Percentiles rank a stretch among this genome's conserved stretches.
Conservation (phyloP, 768 basidiomycete genomes). For the Galerina sulciceps region DNA sequence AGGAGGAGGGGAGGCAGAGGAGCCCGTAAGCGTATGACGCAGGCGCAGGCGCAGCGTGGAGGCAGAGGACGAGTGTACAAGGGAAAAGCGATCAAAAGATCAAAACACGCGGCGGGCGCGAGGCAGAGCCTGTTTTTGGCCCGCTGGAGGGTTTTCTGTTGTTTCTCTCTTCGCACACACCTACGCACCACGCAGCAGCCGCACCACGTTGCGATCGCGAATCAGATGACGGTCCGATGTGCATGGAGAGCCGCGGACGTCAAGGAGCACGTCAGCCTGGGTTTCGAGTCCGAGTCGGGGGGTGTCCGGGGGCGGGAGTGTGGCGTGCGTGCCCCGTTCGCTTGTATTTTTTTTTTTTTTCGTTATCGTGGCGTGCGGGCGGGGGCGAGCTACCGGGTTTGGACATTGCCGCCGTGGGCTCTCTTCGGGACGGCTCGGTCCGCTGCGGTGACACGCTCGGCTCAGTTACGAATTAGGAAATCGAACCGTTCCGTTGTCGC, state of each 20-base stretch:
- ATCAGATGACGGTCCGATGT: slow-evolving; percentile 15
- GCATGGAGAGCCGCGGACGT: too few relatives aligned
- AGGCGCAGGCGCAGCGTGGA: neutral
- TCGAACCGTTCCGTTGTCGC: neutral
- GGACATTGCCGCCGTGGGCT: slow-evolving; percentile 8
- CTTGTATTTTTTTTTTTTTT: too few relatives aligned
- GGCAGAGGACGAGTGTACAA: neutral
- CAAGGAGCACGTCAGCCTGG: too few relatives aligned
- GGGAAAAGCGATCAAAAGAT: neutral
- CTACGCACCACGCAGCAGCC: too few relatives aligned
- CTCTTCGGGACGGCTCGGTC: slow-evolving; percentile 1
- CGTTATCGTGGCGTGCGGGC: neutral
- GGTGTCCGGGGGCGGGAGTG: neutral
- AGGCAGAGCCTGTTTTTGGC: neutral
- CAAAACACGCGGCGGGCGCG: slow-evolving; percentile 16
- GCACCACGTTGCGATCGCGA: neutral
- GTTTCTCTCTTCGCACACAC: too few relatives aligned
- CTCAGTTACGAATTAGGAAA: neutral
- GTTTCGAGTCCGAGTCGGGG: neutral
- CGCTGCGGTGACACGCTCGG: neutral
- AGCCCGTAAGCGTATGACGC: neutral
- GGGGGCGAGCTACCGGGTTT: slow-evolving; percentile 9
- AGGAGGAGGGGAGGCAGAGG: neutral
- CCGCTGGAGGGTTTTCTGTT: too few relatives aligned
- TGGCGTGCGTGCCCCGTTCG: neutral